These are phyloP conservation scores for Pichia membranifaciens DNA, from an alignment of 805 yeast genomes.

Conservation along the genomic window DNA sequence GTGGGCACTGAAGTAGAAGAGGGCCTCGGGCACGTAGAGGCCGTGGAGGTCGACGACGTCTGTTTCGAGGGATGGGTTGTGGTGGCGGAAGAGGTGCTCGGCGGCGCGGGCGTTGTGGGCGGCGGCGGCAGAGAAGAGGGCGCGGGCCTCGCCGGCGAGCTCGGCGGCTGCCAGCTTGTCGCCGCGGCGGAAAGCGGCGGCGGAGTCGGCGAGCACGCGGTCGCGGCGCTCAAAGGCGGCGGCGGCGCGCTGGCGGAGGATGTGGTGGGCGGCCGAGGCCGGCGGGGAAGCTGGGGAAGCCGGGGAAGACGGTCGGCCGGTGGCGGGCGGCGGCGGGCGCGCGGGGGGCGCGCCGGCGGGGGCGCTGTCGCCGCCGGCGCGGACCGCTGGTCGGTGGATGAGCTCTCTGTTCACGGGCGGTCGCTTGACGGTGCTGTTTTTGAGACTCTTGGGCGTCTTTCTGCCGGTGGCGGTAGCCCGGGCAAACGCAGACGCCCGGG, in stretches of 20 bases:
- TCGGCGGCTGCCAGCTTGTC: constrained; percentile 7
- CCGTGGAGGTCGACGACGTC: constrained; percentile 13
- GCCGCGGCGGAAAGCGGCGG: constrained; percentile 1
- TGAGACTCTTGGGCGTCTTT: too few species aligned
- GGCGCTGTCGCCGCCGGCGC: neutral
- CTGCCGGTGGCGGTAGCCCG: too few species aligned
- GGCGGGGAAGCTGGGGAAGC: too few species aligned
- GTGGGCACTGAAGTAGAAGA: constrained; percentile 11
- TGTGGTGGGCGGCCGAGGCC: too few species aligned
- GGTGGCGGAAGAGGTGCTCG: constrained; percentile 1
- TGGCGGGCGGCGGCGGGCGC: too few species aligned
- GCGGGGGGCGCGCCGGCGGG: too few species aligned
- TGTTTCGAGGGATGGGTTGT: constrained; percentile 7
- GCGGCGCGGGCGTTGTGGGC: constrained; percentile 11
- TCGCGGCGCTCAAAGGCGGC: constrained; percentile 5
- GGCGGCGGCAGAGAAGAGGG: neutral
- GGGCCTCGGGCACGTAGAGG: constrained; percentile 8
- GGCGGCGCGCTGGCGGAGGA: neutral
- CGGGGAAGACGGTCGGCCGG: too few species aligned
- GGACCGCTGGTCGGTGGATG: too few species aligned
- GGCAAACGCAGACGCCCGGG: too few species aligned
- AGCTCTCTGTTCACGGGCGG: neutral
- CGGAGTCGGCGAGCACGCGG: neutral
- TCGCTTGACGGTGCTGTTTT: neutral
- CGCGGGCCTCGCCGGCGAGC: constrained; percentile 11